Evolutionary conservation across 441 rosid genomes (phyloP).

Genomic region (Syzygium malaccense): DNA sequence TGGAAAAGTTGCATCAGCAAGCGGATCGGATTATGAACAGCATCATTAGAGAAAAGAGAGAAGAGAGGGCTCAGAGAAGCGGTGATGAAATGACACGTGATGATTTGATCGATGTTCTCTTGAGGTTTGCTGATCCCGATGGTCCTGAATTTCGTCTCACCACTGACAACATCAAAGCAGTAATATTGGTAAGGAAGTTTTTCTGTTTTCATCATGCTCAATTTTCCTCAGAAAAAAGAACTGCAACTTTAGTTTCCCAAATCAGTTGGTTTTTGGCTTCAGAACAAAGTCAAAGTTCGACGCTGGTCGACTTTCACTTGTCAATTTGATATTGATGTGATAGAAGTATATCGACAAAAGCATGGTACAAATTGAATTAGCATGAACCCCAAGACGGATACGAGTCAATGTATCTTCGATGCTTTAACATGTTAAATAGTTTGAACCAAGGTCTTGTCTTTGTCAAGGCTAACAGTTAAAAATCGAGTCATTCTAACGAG

Average conservation of each 20-base stretch:
- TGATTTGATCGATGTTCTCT: conserved; percentile 22
- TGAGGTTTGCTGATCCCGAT: not conserved
- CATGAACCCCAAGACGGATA: not conserved
- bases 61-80: not conserved
- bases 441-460: not conserved
- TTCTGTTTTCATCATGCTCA: not conserved
- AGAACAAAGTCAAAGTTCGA: not conserved
- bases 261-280: not conserved
- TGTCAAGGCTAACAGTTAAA: not conserved
- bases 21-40: conserved; percentile 4
- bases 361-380: not conserved
- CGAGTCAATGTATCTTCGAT: not conserved
- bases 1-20: conserved; percentile 9
- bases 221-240: not conserved
- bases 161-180: conserved; percentile 15
- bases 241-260: not conserved
- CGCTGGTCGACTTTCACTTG: not conserved
- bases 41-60: not conserved
- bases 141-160: not conserved
- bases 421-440: not conserved
- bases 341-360: not conserved
- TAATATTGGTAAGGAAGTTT: conserved; percentile 9
- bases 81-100: not conserved
- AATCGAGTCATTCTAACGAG: not conserved
- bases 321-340: not conserved